Conservation (phyloP, 176 grass and related monocot genomes). For the Stipa capillata region DNA sequence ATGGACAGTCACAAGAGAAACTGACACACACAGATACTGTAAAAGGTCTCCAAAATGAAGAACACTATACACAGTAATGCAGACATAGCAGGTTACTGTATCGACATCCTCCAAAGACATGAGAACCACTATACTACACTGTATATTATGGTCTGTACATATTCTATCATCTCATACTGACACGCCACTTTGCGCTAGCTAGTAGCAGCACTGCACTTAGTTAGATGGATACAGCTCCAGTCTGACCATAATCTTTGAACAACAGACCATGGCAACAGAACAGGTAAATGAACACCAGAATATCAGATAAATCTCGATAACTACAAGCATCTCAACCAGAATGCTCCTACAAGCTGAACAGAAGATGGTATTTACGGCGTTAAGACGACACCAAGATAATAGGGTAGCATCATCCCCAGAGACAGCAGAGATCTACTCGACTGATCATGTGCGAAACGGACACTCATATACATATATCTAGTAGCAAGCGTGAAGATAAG, state of each 20-base stretch:
- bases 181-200: not conserved
- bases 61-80: not conserved
- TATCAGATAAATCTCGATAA: not conserved
- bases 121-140: not conserved
- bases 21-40: not conserved
- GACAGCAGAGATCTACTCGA: no score
- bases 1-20: no score
- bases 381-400: not conserved
- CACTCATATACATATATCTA: no score
- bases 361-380: not conserved
- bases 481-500: no score
- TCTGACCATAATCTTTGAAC: not conserved
- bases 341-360: not conserved
- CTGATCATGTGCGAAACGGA: no score
- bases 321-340: not conserved
- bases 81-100: not conserved
- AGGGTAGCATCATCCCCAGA: not conserved
- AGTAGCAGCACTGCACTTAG: not conserved
- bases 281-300: not conserved
- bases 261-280: not conserved
- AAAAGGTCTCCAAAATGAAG: not conserved
- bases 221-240: not conserved
- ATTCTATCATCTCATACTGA: not conserved
- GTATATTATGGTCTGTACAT: no score
- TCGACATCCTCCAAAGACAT: not conserved